phyloP scores from a whole-genome alignment of 805 yeast species.

The Limtongia smithiae region DNA sequence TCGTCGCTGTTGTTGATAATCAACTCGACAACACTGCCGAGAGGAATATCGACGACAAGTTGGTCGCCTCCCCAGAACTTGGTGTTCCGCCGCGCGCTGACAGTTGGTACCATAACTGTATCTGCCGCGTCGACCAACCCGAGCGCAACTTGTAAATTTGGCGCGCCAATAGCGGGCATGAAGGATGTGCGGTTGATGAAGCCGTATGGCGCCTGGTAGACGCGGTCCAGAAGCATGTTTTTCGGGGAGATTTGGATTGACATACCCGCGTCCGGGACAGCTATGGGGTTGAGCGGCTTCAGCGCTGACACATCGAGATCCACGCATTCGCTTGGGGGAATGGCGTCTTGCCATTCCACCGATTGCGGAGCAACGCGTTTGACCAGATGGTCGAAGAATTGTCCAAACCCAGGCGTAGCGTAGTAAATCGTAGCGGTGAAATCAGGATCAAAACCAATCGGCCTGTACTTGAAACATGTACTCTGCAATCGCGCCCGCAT shows the following conservation, averaged over 20 bases:
- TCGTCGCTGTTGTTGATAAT: conserved; percentile 77
- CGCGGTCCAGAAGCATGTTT: conserved; percentile 16
- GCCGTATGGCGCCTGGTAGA: conserved; percentile 23
- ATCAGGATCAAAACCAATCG: conserved; percentile 4
- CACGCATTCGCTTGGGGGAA: conserved; percentile 11
- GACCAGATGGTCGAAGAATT: not conserved
- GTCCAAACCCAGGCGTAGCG: not conserved
- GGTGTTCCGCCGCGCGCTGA: conserved; percentile 61
- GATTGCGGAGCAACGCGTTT: not conserved
- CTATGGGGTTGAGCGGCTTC: not conserved
- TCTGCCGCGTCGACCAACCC: conserved; percentile 34
- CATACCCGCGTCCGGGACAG: conserved; percentile 11
- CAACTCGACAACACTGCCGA: conserved; percentile 66
- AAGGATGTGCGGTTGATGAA: conserved; percentile 35
- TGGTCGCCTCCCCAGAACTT: conserved; percentile 59
- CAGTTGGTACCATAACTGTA: conserved; percentile 40
- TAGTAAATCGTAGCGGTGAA: conserved; percentile 7
- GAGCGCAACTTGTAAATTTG: conserved; percentile 33
- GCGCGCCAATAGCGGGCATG: conserved; percentile 32
- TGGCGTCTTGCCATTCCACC: conserved; percentile 7
- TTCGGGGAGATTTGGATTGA: conserved; percentile 8
- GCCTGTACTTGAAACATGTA: conserved; percentile 15
- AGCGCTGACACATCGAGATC: conserved; percentile 6
- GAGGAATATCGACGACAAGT: conserved; percentile 54
- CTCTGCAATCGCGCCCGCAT: conserved; percentile 18